Base-by-base conservation (phyloP, 768 basidiomycete species). In the Paxillus involutus region DNA sequence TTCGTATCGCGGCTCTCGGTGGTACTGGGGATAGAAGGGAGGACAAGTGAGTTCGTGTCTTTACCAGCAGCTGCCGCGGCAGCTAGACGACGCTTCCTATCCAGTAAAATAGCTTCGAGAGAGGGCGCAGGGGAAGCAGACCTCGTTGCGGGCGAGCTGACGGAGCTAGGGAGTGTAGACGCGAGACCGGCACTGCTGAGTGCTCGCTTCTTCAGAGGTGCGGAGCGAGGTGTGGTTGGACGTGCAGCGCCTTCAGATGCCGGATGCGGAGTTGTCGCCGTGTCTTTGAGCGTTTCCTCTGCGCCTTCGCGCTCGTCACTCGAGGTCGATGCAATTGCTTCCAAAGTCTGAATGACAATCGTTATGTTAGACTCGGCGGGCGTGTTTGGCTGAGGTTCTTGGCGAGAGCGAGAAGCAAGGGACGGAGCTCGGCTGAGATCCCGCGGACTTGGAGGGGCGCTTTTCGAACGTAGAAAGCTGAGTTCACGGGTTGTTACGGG, bases 61-160 rank as follows among this genome's bases (percentile, higher is more conserved):
- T 52, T 63, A 21, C 63, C 66, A 36, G 52, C 47, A 30, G 51
- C 56, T n/a, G 45, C 55, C 3, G 67, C 66, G 1, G 64, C 65
- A 12, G 55, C 64, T 29, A 79, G 54, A 45, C 87, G 79, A 41
- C 86, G 80, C 58, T 80, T 87, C 61, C 88, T 80, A 50, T 88
- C 85, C 49, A 86, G 64, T 41, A 88, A 63, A 42, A 89, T 76
- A 1, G 86, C 86, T 63, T 89, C 88, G 14, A 89, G 74, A 33
- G 85, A 79, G 10, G 81, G 77, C 4, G 76, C 74, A n/a, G 83
- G 81, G 6, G 81, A 79, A 7, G 70, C 59, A 55, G 73, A 72
- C 11, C 75, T 72, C 9, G 76, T 68, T 2, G 49, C 24, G 14
- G 57, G 43, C 16, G 60, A 46, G 14, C 37, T 59, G 33, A 47